Conservation (phyloP, 176 grass and related monocot species). For the Rhynchospora pubera region DNA sequence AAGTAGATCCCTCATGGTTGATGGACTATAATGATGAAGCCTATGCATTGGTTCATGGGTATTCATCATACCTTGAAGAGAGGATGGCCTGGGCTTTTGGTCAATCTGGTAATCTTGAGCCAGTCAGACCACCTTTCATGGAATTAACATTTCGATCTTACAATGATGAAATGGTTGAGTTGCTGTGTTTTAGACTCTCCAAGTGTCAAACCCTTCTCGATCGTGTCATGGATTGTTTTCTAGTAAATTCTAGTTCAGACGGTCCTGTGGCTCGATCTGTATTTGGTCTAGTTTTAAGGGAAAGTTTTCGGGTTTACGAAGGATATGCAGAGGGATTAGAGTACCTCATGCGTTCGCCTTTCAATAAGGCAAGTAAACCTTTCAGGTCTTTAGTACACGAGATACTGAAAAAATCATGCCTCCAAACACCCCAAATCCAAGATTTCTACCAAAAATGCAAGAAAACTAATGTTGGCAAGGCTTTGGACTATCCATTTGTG, state of each 20-base stretch:
- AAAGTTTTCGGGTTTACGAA: constrained; percentile 85
- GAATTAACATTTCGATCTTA: constrained; percentile 16
- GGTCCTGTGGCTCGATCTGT: constrained; percentile 42
- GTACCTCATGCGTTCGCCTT: constrained; percentile 14
- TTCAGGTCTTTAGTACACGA: constrained; percentile 29
- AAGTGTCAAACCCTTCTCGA: constrained; percentile 82
- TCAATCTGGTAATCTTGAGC: constrained; percentile 76
- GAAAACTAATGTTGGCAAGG: constrained; percentile 37
- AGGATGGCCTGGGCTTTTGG: constrained; percentile 75
- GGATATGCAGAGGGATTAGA: constrained; percentile 52
- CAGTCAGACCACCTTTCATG: constrained; percentile 19
- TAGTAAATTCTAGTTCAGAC: constrained; percentile 37
- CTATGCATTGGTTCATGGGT: constrained; percentile 58
- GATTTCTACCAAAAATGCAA: constrained; percentile 91
- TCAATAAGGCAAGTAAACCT: constrained; percentile 25
- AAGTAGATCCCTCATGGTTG: constrained; percentile 24
- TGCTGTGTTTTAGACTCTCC: constrained; percentile 36
- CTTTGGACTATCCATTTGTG: constrained; percentile 74
- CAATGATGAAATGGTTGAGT: constrained; percentile 21
- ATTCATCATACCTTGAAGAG: constrained; percentile 73
- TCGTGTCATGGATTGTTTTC: constrained; percentile 57
- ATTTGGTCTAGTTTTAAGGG: constrained; percentile 69
- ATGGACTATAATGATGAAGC: constrained; percentile 16
- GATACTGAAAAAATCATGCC: constrained; percentile 59
- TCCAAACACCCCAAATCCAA: constrained; percentile 51